Percentiles rank a stretch among this genome's conserved stretches.
Conservation (phyloP, 805 yeast species). For the Metschnikowia corniflorae region DNA sequence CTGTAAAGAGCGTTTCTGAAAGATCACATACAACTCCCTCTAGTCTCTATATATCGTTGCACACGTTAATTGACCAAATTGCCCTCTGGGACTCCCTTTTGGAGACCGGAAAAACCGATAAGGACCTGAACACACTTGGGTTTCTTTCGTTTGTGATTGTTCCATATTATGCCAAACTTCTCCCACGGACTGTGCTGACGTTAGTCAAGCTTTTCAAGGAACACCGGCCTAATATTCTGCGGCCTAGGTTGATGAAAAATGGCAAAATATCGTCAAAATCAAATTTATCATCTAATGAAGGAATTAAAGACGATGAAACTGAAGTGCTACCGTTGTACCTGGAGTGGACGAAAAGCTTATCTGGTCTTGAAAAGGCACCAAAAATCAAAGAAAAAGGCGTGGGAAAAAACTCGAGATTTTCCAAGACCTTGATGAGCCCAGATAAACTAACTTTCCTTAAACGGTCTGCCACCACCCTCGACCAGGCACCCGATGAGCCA, state of each 20-base stretch:
- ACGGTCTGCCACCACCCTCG: conserved; percentile 19
- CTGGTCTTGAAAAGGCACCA: conserved; percentile 1
- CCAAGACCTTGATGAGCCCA: conserved; percentile 13
- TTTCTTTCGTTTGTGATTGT: conserved; percentile 50
- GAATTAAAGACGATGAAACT: background rate
- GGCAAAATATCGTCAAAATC: conserved; percentile 10
- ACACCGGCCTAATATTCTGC: conserved; percentile 24
- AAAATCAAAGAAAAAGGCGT: background rate
- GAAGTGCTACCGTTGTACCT: background rate
- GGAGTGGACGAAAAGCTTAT: conserved; percentile 5
- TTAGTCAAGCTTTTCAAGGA: conserved; percentile 48
- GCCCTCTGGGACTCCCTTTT: conserved; percentile 51
- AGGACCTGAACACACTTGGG: conserved; percentile 41
- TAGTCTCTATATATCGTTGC: conserved; percentile 28
- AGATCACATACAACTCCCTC: conserved; percentile 20
- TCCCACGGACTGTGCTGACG: conserved; percentile 46
- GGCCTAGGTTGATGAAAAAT: conserved; percentile 23
- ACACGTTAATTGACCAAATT: conserved; percentile 48
- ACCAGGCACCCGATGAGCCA: conserved; percentile 26
- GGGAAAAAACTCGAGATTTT: conserved; percentile 13
- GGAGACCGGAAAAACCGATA: conserved; percentile 27
- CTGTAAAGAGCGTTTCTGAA: conserved; percentile 9
- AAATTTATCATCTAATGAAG: background rate
- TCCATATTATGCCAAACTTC: conserved; percentile 48
- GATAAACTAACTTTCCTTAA: conserved; percentile 15